Base-by-base conservation (phyloP, 73 alveolate species). In the Paraurostyla sp. region DNA sequence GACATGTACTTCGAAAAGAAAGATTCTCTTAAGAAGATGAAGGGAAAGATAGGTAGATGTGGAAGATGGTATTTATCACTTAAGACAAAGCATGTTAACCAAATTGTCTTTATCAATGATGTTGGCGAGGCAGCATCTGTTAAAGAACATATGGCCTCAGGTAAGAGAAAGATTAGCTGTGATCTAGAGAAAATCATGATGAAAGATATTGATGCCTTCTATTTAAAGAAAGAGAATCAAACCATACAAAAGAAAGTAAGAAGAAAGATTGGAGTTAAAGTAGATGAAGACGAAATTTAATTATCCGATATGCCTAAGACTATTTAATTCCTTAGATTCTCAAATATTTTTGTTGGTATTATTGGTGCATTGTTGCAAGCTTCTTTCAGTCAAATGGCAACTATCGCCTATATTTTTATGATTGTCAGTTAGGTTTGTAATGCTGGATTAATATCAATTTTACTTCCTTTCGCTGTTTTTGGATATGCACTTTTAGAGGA, bases 401-500 rank as follows among this genome's bases (percentile, higher is more conserved):
- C 78, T 11, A 42, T 91, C 32, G 71, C 87, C 58, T 91, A 91
- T 90, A 38, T 71, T n/a, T n/a, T 71, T 36, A 91, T 91, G 95
- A 56, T 92, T 65, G 27, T 89, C 52, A 51, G 63, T 30, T 81
- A 68, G 30, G 49, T 89, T 32, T 43, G 48, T 40, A 59, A 81
- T 45, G 97, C 93, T 25, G 85, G 91, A 27, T 46, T 92, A 33
- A 78, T 89, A 7, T 89, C 95, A 0, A 45, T 89, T n/a, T 68
- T 83, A 11, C 83, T 65, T 40, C 97, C 97, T 0, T 46, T 92
- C 80, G 69, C 93, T 29, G 93, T 92, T 0, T 69, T 92, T 27
- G 92, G 92, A 46, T 92, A 86, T 62, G 97, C 97, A 0, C 48
- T 92, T 35, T 60, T 92, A 41, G 97, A 92, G 62, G 90, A 92